Evolutionary conservation across 2,329 filamentous ascomycete genomes (phyloP).

Genomic region (Alternaria rosae): DNA sequence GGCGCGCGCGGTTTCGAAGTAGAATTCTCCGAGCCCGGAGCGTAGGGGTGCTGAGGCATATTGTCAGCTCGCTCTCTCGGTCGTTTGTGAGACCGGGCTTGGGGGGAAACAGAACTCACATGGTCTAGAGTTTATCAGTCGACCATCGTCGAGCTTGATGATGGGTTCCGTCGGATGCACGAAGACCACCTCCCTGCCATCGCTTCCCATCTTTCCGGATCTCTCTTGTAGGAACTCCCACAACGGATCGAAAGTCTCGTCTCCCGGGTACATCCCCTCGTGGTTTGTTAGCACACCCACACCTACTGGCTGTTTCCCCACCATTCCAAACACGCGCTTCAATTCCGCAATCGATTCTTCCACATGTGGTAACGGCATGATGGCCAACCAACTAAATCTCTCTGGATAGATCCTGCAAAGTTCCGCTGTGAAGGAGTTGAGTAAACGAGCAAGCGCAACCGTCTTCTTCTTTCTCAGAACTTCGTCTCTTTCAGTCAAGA

Average conservation of each 20-base stretch:
- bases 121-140: constrained; percentile 37
- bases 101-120: constrained; percentile 29
- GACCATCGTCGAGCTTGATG: constrained; percentile 36
- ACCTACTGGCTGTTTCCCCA: constrained; percentile 39
- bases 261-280: constrained; percentile 44
- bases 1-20: constrained; percentile 49
- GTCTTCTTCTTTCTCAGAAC: constrained; percentile 31
- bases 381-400: constrained; percentile 39
- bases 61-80: neutral
- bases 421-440: constrained; percentile 44
- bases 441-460: constrained; percentile 41
- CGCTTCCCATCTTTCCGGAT: constrained; percentile 4
- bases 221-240: constrained; percentile 39
- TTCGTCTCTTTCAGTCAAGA: constrained; percentile 21
- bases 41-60: constrained; percentile 38
- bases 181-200: constrained; percentile 41
- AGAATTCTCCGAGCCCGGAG: constrained; percentile 47
- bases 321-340: constrained; percentile 33
- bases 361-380: constrained; percentile 42
- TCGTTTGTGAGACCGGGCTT: neutral
- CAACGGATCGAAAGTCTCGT: constrained; percentile 31
- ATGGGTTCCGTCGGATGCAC: constrained; percentile 48
- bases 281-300: constrained; percentile 46
- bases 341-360: constrained; percentile 39
- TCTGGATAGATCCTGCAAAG: constrained; percentile 35